Conservation (phyloP, 106 monocot species). For the Narthecium ossifragum region DNA sequence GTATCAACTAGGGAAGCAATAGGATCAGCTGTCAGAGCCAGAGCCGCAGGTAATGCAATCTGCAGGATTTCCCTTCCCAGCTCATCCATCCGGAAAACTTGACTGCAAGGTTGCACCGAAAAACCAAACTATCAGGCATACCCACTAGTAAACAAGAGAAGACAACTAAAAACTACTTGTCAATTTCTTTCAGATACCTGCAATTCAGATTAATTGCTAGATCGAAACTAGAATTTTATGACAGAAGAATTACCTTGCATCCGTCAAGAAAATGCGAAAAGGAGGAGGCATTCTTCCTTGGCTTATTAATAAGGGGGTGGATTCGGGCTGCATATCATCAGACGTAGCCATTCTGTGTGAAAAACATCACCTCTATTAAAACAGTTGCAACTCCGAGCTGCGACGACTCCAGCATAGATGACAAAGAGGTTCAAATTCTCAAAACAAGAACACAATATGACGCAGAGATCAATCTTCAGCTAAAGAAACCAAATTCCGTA, state of each 20-base stretch:
- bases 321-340: neutral
- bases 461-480: too few species aligned
- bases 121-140: neutral
- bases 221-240: neutral
- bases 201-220: neutral
- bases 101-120: slow-evolving; percentile 6
- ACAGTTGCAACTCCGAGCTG: too few species aligned
- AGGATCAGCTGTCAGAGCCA: slow-evolving; percentile 63
- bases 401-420: too few species aligned
- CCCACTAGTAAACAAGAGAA: neutral
- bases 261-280: slow-evolving; percentile 39
- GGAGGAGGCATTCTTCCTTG: slow-evolving; percentile 6
- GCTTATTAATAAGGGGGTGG: slow-evolving; percentile 4
- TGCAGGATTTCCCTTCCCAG: slow-evolving; percentile 51
- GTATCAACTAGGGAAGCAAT: slow-evolving; percentile 66
- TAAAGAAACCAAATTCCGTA: too few species aligned
- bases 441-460: too few species aligned
- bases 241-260: slow-evolving; percentile 34
- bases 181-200: neutral
- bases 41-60: slow-evolving; percentile 61
- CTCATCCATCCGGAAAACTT: slow-evolving; percentile 53
- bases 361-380: too few species aligned
- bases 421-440: too few species aligned
- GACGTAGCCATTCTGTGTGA: slow-evolving; percentile 17
- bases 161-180: neutral